Base-by-base conservation (phyloP, 2,329 filamentous ascomycete species). In the Didymella exigua region DNA sequence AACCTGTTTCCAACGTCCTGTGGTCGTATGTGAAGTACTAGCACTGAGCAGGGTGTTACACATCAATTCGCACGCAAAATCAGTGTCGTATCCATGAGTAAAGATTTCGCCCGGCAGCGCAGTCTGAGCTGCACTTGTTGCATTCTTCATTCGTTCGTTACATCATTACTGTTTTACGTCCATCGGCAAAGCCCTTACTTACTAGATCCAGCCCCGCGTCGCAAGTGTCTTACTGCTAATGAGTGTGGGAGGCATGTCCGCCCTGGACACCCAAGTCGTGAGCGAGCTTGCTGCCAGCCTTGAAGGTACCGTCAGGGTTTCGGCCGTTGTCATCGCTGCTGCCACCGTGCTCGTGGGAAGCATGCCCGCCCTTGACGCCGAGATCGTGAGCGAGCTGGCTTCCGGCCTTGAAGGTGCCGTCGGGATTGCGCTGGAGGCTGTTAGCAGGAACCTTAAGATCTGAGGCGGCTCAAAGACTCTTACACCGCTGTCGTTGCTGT, bases 251-350 rank as follows among this genome's bases (percentile, higher is more conserved):
- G 14, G 65, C 60, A 57, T 69, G 66, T 29, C 69, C 69, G 5
- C 72, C 73, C 58, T 71, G 61, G 16, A 62, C 61, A 33, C 73
- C 73, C 5, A 75, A 60, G 47, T 75, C 69, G 44, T 70, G 66
- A 27, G 73, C 71, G 19, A 72, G 62, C 49, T 73, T 61, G 44
- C 67, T 68, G 37, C 73, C 73, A 42, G 65, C 59, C 60, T 68
- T 71, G 64, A 76, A 76, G 6, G 72, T 75, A 27, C 73, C 72
- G 41, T 74, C 70, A 65, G 76, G 82, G 29, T 82, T 81, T 33
- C 69, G 54, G 21, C 52, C 52, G 11, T 46, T 26, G 13, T 46
- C 41, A 2, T 30, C 34, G 16, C 30, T 18, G 29, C 24, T 38
- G 24, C 44, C 44, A 29, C n/a, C 34, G 18, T 50, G 46, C 36